phyloP scores from a whole-genome alignment of 345 rosid species.

The Populus euphratica region DNA sequence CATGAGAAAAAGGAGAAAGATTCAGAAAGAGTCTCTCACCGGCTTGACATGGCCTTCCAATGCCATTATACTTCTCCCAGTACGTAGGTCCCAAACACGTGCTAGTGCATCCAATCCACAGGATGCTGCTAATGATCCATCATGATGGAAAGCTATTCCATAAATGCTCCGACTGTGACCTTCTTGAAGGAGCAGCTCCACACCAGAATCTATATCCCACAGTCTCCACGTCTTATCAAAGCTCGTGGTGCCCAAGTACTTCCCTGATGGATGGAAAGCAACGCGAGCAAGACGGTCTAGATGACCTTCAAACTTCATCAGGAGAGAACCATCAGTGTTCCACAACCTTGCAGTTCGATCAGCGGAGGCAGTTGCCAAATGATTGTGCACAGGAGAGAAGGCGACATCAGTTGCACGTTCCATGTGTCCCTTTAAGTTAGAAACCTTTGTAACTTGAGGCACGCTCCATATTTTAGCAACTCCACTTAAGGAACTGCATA shows the following conservation, averaged over 20 bases:
- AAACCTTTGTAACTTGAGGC: constrained; percentile 59
- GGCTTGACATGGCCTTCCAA: constrained; percentile 96
- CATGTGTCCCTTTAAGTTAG: constrained; percentile 74
- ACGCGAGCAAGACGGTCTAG: constrained; percentile 88
- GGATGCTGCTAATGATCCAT: constrained; percentile 91
- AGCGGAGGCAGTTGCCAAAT: constrained; percentile 92
- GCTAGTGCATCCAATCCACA: constrained; percentile 85
- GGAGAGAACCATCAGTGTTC: constrained; percentile 74
- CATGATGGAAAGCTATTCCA: constrained; percentile 85
- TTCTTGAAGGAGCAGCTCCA: constrained; percentile 92
- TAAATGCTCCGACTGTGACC: constrained; percentile 92
- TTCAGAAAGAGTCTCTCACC: constrained; percentile 36
- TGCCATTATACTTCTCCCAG: constrained; percentile 79
- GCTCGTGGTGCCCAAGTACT: constrained; percentile 85
- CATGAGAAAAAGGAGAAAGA: background rate
- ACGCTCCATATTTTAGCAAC: constrained; percentile 84
- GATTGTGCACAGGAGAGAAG: constrained; percentile 69
- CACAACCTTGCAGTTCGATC: constrained; percentile 93
- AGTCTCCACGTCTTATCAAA: constrained; percentile 98
- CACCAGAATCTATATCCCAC: constrained; percentile 82
- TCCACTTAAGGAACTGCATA: constrained; percentile 71
- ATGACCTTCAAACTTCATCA: constrained; percentile 80
- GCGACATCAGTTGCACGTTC: constrained; percentile 91
- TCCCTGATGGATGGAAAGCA: constrained; percentile 94
- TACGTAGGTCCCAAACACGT: constrained; percentile 98